Evolutionary conservation across 352 stramenopile genomes (phyloP).

Genomic region (Halophytophthora polymorphica): DNA sequence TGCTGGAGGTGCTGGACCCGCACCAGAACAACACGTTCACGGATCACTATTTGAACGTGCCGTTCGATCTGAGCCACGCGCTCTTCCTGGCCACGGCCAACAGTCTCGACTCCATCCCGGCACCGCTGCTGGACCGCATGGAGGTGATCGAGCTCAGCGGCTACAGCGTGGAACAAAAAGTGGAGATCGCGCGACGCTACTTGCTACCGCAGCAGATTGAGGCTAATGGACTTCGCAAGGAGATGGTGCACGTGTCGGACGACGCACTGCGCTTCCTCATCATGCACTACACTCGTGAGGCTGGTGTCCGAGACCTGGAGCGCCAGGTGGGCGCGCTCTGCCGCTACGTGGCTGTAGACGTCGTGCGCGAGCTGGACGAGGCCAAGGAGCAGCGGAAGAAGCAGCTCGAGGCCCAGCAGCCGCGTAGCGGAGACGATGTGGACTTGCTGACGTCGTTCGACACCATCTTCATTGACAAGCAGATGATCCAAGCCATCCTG

Average conservation of each 20-base stretch:
- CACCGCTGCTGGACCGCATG: constrained; percentile 80
- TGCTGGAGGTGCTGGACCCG: constrained; percentile 85
- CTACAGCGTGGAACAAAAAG: constrained; percentile 83
- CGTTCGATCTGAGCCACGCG: constrained; percentile 85
- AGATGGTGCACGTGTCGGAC: constrained; percentile 45
- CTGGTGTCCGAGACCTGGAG: constrained; percentile 82
- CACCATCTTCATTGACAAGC: constrained; percentile 42
- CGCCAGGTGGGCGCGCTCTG: constrained; percentile 75
- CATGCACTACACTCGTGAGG: constrained; percentile 84
- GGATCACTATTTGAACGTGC: constrained; percentile 84
- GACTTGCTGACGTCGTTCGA: constrained; percentile 28
- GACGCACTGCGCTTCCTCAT: constrained; percentile 70
- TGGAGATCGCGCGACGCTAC: constrained; percentile 77
- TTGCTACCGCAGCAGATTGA: constrained; percentile 77
- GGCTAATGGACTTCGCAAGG: constrained; percentile 58
- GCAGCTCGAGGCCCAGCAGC: not conserved
- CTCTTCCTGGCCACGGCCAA: constrained; percentile 87
- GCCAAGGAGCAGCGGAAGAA: constrained; percentile 14
- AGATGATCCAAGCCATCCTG: constrained; percentile 56
- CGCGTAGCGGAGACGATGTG: constrained; percentile 4
- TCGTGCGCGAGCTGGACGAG: constrained; percentile 52
- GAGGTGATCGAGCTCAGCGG: constrained; percentile 80
- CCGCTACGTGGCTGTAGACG: constrained; percentile 64
- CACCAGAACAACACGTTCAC: constrained; percentile 87
- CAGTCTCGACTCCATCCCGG: constrained; percentile 73